Percentiles rank a stretch among this genome's conserved stretches.
Evolutionary conservation across 2,329 filamentous ascomycete species (phyloP).

Genomic region (Colletotrichum musae): DNA sequence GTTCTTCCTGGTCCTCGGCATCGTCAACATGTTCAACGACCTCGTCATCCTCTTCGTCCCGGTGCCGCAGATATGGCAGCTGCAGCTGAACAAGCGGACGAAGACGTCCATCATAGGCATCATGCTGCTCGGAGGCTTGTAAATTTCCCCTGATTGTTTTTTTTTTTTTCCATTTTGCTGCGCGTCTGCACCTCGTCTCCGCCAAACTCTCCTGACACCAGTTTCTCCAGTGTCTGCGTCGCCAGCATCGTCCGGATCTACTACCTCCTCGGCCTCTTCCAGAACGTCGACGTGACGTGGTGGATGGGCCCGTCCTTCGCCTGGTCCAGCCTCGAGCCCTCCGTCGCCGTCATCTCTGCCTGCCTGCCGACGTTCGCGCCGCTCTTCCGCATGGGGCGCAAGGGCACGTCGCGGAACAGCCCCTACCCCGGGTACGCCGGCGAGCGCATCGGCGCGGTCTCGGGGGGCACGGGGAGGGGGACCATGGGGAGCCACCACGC

Average conservation of each 20-base stretch:
- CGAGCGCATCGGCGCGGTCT: neutral
- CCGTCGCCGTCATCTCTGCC: constrained; percentile 55
- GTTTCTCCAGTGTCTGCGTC: constrained; percentile 9
- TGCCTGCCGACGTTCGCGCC: constrained; percentile 56
- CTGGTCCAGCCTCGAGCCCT: constrained; percentile 58
- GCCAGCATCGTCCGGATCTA: constrained; percentile 25
- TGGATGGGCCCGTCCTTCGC: constrained; percentile 44
- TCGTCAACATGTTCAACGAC: constrained; percentile 37
- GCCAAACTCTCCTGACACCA: too few relatives aligned
- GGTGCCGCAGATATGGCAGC: constrained; percentile 30
- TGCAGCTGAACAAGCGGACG: constrained; percentile 34
- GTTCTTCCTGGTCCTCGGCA: constrained; percentile 24
- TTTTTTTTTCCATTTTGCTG: neutral
- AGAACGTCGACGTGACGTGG: constrained; percentile 28
- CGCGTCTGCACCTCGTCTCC: too few relatives aligned
- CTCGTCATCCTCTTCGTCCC: constrained; percentile 37
- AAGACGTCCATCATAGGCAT: constrained; percentile 32
- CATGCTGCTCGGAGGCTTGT: constrained; percentile 36
- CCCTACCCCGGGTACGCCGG: constrained; percentile 4
- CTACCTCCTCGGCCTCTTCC: constrained; percentile 19
- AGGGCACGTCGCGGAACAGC: neutral
- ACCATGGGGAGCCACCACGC: too few relatives aligned
- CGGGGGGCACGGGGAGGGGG: neutral
- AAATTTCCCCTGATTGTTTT: neutral
- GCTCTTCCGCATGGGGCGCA: constrained; percentile 33